Percentiles rank a stretch among this genome's conserved stretches.
Conservation (phyloP, 805 yeast species). For the Candida succiphila region DNA sequence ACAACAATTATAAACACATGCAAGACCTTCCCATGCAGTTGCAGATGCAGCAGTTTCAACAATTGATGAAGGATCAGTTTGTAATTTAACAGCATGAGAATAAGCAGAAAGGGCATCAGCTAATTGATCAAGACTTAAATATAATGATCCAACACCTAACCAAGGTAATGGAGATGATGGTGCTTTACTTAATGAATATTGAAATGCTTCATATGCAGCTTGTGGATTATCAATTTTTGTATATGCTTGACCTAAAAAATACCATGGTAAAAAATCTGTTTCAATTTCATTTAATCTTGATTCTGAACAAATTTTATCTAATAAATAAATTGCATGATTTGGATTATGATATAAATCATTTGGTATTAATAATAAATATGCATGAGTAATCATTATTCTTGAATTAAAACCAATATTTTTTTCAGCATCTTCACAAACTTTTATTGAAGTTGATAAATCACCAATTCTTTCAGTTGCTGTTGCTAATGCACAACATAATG, state of each 20-base stretch:
- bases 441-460: slow-evolving; percentile 38
- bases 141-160: slow-evolving; percentile 57
- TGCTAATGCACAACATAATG: slow-evolving; percentile 44
- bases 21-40: slow-evolving; percentile 56
- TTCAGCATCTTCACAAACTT: slow-evolving; percentile 39
- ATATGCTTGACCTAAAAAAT: slow-evolving; percentile 43
- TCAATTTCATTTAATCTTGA: slow-evolving; percentile 10
- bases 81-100: slow-evolving; percentile 50
- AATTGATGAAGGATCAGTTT: slow-evolving; percentile 34
- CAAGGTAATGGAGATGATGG: slow-evolving; percentile 50
- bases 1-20: slow-evolving; percentile 54
- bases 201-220: slow-evolving; percentile 45
- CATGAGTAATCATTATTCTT: slow-evolving; percentile 35
- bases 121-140: slow-evolving; percentile 47
- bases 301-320: slow-evolving; percentile 22
- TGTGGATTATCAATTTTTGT: slow-evolving; percentile 34
- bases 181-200: slow-evolving; percentile 42
- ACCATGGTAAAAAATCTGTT: slow-evolving; percentile 52
- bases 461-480: slow-evolving; percentile 41
- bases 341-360: slow-evolving; percentile 23
- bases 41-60: slow-evolving; percentile 27
- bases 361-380: slow-evolving; percentile 35
- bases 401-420: slow-evolving; percentile 33
- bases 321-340: slow-evolving; percentile 23
- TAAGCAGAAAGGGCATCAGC: slow-evolving; percentile 61